Percentiles rank a stretch among this genome's conserved stretches.
phyloP scores from a whole-genome alignment of 805 yeast species.

The Starmera quercuum region DNA sequence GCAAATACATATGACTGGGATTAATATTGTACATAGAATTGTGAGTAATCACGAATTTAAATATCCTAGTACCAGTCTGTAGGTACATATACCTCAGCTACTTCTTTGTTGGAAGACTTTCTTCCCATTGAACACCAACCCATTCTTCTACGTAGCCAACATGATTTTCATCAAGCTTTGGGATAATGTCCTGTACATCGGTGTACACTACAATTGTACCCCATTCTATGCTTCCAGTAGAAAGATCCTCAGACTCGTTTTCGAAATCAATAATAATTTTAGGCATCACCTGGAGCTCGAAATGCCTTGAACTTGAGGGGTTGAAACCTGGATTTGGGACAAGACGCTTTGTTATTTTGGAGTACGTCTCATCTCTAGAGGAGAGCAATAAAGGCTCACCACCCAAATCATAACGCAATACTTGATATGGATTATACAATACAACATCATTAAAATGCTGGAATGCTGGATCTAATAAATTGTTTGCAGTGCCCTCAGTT shows the following conservation, averaged over 20 bases:
- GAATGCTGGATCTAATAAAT: constrained; percentile 58
- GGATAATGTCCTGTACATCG: constrained; percentile 56
- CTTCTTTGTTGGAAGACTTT: constrained; percentile 11
- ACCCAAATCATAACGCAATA: constrained; percentile 74
- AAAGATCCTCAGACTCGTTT: constrained; percentile 29
- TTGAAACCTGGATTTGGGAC: constrained; percentile 57
- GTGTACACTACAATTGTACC: constrained; percentile 86
- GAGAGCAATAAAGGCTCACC: constrained; percentile 75
- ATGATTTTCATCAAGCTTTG: constrained; percentile 48
- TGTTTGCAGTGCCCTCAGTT: constrained; percentile 39
- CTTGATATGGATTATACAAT: constrained; percentile 79
- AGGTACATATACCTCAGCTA: too few relatives aligned
- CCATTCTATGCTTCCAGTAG: constrained; percentile 96
- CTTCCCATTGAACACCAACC: constrained; percentile 87
- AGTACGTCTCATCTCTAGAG: constrained; percentile 43
- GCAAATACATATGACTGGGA: too few relatives aligned
- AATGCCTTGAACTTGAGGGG: constrained; percentile 51
- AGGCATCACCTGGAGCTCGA: constrained; percentile 94
- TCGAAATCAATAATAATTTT: constrained; percentile 82
- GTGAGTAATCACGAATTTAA: too few relatives aligned
- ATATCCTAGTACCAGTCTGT: too few relatives aligned
- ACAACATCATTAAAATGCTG: constrained; percentile 70
- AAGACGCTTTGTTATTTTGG: constrained; percentile 28
- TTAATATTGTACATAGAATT: too few relatives aligned
- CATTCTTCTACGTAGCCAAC: constrained; percentile 81